phyloP scores from a whole-genome alignment of 495 filamentous ascomycete genomes.

The Aspergillus bertholletiae region DNA sequence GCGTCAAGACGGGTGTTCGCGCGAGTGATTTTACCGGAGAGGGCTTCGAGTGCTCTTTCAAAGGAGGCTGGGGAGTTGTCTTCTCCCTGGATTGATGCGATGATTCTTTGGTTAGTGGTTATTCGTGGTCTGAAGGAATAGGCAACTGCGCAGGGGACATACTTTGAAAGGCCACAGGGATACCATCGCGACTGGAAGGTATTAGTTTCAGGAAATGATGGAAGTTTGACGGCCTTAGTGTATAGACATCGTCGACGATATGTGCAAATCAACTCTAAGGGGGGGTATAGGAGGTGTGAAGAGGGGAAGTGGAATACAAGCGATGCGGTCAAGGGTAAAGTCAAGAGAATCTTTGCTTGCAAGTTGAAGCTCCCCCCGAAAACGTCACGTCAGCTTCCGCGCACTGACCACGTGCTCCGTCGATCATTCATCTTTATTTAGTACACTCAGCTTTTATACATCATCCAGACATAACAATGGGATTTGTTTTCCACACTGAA shows the following conservation, averaged over 20 bases:
- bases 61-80: conserved; percentile 86
- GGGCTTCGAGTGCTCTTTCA: conserved; percentile 79
- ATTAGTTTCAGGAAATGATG: neutral
- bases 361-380: neutral
- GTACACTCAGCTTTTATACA: no score
- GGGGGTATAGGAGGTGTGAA: neutral
- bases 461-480: no score
- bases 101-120: neutral
- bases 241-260: neutral
- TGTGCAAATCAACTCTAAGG: neutral
- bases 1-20: conserved; percentile 67
- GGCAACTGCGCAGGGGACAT: conserved; percentile 10
- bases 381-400: neutral
- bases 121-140: neutral
- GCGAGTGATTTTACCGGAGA: conserved; percentile 75
- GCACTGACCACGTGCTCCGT: conserved; percentile 2
- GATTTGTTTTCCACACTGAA: no score
- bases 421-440: neutral
- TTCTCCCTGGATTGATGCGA: conserved; percentile 56
- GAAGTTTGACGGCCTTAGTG: neutral
- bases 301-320: neutral
- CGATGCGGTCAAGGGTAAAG: neutral
- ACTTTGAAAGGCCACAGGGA: conserved; percentile 82
- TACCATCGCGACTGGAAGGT: conserved; percentile 61
- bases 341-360: neutral